Percentiles rank a stretch among this genome's conserved stretches.
Conservation (phyloP, 2,329 filamentous ascomycete species). For the Trichophyton schoenleinii region DNA sequence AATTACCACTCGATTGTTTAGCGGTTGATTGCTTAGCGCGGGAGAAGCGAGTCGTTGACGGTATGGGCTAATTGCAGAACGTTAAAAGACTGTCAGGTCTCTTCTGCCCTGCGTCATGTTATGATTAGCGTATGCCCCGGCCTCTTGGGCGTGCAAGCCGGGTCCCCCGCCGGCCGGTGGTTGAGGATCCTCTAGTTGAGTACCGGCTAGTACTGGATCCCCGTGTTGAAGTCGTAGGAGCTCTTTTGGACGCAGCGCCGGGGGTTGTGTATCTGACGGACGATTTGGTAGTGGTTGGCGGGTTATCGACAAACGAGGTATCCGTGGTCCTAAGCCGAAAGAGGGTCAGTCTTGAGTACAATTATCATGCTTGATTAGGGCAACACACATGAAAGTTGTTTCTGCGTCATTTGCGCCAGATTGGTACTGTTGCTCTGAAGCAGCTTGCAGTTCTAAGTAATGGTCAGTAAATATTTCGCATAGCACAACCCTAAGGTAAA, state of each 20-base stretch:
- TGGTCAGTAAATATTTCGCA: background rate
- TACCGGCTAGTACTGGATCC: slow-evolving; percentile 24
- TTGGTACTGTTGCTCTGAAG: background rate
- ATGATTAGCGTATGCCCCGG: slow-evolving; percentile 26
- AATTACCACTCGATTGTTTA: too few relatives aligned
- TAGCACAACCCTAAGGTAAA: background rate
- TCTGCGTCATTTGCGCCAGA: slow-evolving; percentile 44
- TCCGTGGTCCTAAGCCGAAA: slow-evolving; percentile 70
- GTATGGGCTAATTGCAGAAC: too few relatives aligned
- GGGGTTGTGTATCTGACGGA: slow-evolving; percentile 22
- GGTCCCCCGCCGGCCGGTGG: slow-evolving; percentile 19
- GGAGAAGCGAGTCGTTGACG: too few relatives aligned
- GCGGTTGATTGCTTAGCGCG: too few relatives aligned
- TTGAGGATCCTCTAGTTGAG: slow-evolving; percentile 23
- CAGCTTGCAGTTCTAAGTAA: background rate
- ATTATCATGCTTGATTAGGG: background rate
- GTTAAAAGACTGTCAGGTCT: background rate
- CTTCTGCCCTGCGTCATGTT: background rate
- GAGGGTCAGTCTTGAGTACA: slow-evolving; percentile 89
- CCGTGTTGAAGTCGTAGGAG: slow-evolving; percentile 15
- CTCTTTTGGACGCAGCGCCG: slow-evolving; percentile 16
- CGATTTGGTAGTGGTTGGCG: slow-evolving; percentile 43
- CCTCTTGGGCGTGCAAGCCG: slow-evolving; percentile 27
- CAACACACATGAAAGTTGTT: slow-evolving; percentile 67
- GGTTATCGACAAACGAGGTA: slow-evolving; percentile 81